Conservation (phyloP, 345 rosid species). For the Jatropha curcas region DNA sequence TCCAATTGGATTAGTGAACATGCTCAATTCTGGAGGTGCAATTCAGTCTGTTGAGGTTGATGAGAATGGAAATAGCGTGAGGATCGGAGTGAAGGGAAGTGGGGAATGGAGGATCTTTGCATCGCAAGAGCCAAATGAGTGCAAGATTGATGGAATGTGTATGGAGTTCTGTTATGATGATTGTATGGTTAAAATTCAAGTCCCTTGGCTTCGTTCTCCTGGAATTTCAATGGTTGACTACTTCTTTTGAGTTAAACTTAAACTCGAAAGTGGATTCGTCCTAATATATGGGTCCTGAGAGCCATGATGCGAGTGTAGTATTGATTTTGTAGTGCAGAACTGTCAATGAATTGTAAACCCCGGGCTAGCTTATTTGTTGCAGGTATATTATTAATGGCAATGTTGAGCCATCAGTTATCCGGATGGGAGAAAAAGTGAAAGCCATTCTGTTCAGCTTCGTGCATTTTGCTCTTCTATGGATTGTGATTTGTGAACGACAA, state of each 20-base stretch:
- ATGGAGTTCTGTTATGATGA: conserved; percentile 54
- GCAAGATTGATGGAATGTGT: conserved; percentile 58
- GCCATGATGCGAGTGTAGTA: too few species aligned
- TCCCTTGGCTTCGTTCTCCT: conserved; percentile 61
- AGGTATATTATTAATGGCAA: too few species aligned
- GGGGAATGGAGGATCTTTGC: conserved; percentile 78
- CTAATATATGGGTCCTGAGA: too few species aligned
- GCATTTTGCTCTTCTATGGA: too few species aligned
- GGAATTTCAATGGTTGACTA: conserved; percentile 47
- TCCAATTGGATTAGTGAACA: conserved; percentile 74
- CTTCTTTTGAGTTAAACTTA: conserved; percentile 37
- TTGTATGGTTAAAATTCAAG: conserved; percentile 49
- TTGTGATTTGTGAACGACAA: too few species aligned
- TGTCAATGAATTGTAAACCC: too few species aligned
- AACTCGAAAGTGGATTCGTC: too few species aligned
- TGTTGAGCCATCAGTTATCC: too few species aligned
- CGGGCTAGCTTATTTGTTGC: too few species aligned
- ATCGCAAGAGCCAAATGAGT: conserved; percentile 55
- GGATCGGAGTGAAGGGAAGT: conserved; percentile 54
- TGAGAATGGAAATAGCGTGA: conserved; percentile 28
- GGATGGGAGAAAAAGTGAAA: too few species aligned
- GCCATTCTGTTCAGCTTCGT: too few species aligned
- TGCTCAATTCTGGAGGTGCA: conserved; percentile 92
- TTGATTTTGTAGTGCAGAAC: too few species aligned
- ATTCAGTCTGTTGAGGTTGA: conserved; percentile 44